phyloP scores from a whole-genome alignment of 352 stramenopile species.

The Phytophthora pisi region DNA sequence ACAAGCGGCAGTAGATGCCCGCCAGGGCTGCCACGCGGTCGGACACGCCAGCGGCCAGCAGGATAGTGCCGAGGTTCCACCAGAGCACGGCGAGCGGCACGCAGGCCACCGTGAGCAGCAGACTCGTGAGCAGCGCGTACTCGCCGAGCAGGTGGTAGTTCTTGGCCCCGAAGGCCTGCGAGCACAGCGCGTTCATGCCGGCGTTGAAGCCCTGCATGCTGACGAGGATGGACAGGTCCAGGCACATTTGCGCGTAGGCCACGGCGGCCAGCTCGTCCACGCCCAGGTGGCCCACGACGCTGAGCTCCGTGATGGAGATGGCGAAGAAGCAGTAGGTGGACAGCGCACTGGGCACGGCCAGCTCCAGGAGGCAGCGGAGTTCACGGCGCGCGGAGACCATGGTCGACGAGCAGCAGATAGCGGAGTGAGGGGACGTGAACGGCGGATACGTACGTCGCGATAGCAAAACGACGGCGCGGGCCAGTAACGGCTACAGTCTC shows the following conservation, averaged over 20 bases:
- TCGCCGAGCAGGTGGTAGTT: slow-evolving; percentile 78
- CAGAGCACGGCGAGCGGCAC: slow-evolving; percentile 75
- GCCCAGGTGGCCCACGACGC: slow-evolving; percentile 80
- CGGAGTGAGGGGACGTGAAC: slow-evolving; percentile 8
- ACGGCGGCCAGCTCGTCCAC: slow-evolving; percentile 81
- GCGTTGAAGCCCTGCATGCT: slow-evolving; percentile 85
- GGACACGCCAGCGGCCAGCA: slow-evolving; percentile 51
- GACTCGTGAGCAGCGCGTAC: slow-evolving; percentile 66
- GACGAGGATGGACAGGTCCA: slow-evolving; percentile 78
- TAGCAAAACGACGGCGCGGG: background rate
- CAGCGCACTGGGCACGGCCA: slow-evolving; percentile 59
- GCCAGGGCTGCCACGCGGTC: slow-evolving; percentile 51
- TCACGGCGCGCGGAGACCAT: slow-evolving; percentile 45
- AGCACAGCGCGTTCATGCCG: slow-evolving; percentile 82
- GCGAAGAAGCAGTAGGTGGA: slow-evolving; percentile 85
- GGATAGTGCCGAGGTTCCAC: slow-evolving; percentile 72
- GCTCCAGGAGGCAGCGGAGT: slow-evolving; percentile 52
- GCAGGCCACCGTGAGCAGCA: slow-evolving; percentile 66
- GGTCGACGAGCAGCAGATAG: background rate
- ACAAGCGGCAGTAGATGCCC: slow-evolving; percentile 66
- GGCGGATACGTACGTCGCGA: slow-evolving; percentile 3
- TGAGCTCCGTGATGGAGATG: slow-evolving; percentile 81
- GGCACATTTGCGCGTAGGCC: slow-evolving; percentile 77
- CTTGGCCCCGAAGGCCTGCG: slow-evolving; percentile 84
- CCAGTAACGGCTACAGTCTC: too few relatives aligned